Percentiles rank a stretch among this genome's conserved stretches.
phyloP scores from a whole-genome alignment of 2,329 filamentous ascomycete genomes.

The Coniella vitis region DNA sequence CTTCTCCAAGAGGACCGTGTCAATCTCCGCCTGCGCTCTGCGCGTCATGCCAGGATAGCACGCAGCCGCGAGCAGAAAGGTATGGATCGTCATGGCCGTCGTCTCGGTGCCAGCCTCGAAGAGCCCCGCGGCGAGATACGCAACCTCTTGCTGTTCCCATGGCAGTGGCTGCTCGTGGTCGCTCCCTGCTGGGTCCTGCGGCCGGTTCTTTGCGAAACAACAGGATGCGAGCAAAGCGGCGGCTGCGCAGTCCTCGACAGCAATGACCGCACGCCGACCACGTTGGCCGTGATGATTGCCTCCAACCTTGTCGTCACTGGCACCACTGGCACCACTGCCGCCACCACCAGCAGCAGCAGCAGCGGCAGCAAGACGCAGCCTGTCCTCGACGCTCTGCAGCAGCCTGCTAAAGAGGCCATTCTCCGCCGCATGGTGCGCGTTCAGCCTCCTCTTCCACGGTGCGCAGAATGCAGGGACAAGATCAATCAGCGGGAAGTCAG shows the following conservation, averaged over 20 bases:
- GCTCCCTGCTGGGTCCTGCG: background rate
- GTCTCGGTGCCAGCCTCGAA: slow-evolving; percentile 15
- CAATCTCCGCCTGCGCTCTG: slow-evolving; percentile 8
- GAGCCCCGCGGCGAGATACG: slow-evolving; percentile 12
- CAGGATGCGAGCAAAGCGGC: background rate
- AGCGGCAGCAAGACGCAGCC: background rate
- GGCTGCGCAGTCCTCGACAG: slow-evolving; percentile 5
- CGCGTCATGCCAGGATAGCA: slow-evolving; percentile 1
- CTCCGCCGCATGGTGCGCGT: slow-evolving; percentile 9
- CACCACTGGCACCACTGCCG: background rate
- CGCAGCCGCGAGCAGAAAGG: slow-evolving; percentile 10
- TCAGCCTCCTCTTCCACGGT: slow-evolving; percentile 11
- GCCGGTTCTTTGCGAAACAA: no score
- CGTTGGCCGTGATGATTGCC: no score
- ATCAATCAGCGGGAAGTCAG: slow-evolving; percentile 6
- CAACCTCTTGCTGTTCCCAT: slow-evolving; percentile 4
- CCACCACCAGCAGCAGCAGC: no score
- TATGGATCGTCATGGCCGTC: slow-evolving; percentile 14
- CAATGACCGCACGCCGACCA: background rate
- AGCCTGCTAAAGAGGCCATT: slow-evolving; percentile 1
- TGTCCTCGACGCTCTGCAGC: slow-evolving; percentile 2
- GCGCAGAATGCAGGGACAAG: slow-evolving; percentile 1
- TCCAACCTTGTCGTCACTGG: no score
- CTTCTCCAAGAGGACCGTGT: background rate
- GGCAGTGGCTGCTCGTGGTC: background rate